phyloP scores from a whole-genome alignment of 495 filamentous ascomycete genomes.

The Ascodesmis nigricans region DNA sequence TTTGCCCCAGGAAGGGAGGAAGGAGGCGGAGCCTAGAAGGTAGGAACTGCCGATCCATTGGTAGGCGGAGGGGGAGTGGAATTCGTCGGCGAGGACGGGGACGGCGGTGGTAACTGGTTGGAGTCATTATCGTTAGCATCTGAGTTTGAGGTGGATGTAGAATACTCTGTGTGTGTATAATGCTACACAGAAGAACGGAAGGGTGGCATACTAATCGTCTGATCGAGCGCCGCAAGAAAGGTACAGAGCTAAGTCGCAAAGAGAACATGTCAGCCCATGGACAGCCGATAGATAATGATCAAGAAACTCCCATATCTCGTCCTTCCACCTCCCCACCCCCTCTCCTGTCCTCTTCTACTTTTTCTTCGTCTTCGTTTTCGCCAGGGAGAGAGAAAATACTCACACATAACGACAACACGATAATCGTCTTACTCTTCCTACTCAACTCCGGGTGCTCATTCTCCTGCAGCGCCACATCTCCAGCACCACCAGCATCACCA shows the following conservation, averaged over 20 bases:
- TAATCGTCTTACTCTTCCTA: constrained; percentile 11
- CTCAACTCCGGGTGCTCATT: constrained; percentile 1
- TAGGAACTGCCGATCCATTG: constrained; percentile 60
- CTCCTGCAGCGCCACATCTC: background rate
- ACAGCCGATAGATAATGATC: background rate
- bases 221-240: constrained; percentile 40
- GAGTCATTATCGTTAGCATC: background rate
- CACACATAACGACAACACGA: constrained; percentile 20
- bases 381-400: constrained; percentile 1
- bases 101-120: constrained; percentile 36
- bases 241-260: constrained; percentile 23
- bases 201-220: constrained; percentile 28
- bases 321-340: too few species aligned
- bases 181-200: background rate
- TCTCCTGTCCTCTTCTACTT: background rate
- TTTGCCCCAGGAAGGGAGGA: constrained; percentile 27
- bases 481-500: background rate
- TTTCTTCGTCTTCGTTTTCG: background rate
- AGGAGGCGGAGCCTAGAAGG: constrained; percentile 15
- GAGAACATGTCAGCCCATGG: background rate
- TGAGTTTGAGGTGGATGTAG: background rate
- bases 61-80: constrained; percentile 39
- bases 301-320: too few species aligned
- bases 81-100: constrained; percentile 39
- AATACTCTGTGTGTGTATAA: background rate